Base-by-base conservation (phyloP, 1,284 basidiomycete species). In the Cutaneotrichosporon sp. region DNA sequence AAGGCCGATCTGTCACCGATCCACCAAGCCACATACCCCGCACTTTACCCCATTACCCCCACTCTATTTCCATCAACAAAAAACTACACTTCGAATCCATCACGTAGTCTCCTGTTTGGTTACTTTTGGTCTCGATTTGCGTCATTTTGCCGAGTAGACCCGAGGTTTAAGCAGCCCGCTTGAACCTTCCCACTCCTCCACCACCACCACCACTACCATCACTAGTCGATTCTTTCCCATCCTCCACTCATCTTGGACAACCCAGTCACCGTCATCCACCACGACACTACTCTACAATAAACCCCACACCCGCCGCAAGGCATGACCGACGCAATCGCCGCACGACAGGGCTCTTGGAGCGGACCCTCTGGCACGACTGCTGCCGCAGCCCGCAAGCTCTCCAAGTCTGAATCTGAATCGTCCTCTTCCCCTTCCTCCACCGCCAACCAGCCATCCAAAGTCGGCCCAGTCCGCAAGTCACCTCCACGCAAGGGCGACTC, bases 391-490 rank as follows among this genome's bases (percentile, higher is more conserved):
- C 55, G 55, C 38, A 56, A 56, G 38, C 55, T 13, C 8, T 30
- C 26, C 51, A 52, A 42, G 21, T 40, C 55, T 38, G 55, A 56
- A n/a, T 56, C 55, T 31, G 55, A 56, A 56, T 56, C 55, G 11
- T 53, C 51, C 5, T 56, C 55, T 11, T 36, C 55, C 21, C 55
- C 55, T 21, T 42, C 55, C 36, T 40, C n/a, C 34, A 38, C 18
- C 32, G n/a, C 18, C 36, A 56, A 56, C 36, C 38, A 38, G 14
- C 14, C 36, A 11, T 56, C 55, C 36, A 40, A 38, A 14, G 22
- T n/a, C 21, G 49, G 34, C 47, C 51, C 51, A 18, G 31, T 53
- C 30, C 40, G 47, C 50, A 60, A 49, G 46, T 53, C 58, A 2
- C 58, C 58, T 6, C 5, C 36, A 13, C 58, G 58, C 49, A 60